Evolutionary conservation across 257 asterid genomes (phyloP).

Genomic region (Mitragyna speciosa): DNA sequence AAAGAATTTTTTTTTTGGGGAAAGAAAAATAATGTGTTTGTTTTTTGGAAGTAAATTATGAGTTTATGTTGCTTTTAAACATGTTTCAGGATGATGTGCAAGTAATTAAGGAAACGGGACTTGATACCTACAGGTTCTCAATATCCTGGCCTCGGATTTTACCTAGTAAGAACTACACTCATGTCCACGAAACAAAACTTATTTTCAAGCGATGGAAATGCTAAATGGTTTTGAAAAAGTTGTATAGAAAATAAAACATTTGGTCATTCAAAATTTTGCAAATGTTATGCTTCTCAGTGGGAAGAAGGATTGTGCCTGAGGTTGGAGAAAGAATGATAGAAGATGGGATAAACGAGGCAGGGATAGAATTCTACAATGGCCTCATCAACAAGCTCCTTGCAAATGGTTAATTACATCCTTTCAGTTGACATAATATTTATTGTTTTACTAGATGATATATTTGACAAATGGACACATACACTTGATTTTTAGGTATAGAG

Average conservation of each 20-base stretch:
- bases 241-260: too few relatives aligned
- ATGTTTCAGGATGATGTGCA: background rate
- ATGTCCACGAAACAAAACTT: too few relatives aligned
- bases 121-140: background rate
- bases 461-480: background rate
- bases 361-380: background rate
- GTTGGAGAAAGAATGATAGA: background rate
- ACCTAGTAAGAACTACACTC: background rate
- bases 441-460: too few relatives aligned
- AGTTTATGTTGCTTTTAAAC: background rate
- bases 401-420: background rate
- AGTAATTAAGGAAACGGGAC: background rate
- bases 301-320: background rate
- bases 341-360: background rate
- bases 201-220: too few relatives aligned
- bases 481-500: background rate
- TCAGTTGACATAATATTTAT: too few relatives aligned
- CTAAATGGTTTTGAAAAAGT: too few relatives aligned
- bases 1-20: too few relatives aligned
- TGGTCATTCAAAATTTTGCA: too few relatives aligned
- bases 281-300: background rate
- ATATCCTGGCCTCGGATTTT: too few relatives aligned
- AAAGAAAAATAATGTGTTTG: too few relatives aligned
- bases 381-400: constrained; percentile 7
- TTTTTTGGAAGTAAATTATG: too few relatives aligned